Evolutionary conservation across 2,329 filamentous ascomycete species (phyloP), one percentile per base, ranked within the genome.

Genomic region (Hymenoscyphus occultus): DNA sequence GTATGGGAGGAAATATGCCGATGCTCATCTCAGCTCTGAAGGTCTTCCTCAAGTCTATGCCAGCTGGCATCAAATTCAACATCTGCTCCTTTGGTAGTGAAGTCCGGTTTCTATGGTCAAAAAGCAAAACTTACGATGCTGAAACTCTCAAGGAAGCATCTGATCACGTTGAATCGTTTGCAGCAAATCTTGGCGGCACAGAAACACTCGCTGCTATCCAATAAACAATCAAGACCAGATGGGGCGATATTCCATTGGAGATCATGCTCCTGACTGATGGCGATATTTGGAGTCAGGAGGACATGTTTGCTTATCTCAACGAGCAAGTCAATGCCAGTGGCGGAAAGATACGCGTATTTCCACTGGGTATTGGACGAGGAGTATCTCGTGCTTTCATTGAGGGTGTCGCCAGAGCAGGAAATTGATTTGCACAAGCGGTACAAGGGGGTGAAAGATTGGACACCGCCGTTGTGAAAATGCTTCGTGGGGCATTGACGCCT

Each of bases 381-480:
- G 83, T 80, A 2, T 86, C 83, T 42, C 81, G 83, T 69, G 73
- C 81, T 1, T 74, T 87, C 9, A 80, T 87, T 5, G 82, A 86
- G 62, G 83, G 84, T 0, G 77, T 84, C 56, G 83, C 83, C 0
- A 76, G 80, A 5, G 81, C 80, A 10, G 85, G 85, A 1, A 82
- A 82, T 22, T 85, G 85, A 2, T 86, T 88, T 66, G 76, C 84
- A 0, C 89, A 92, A 74, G 80, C 83, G 0, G 88, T 92, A 0
- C 80, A 79, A 1, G 77, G 84, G 6, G 78, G 83, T 1, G 90
- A 92, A 73, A 86, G 87, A 71, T 84, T 91, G 76, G 86, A 90
- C 70, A 83, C 78, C 68, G 90, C 90, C 73, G 82, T 92, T 0
- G 81, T 92, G 2, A 83, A 90, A 2, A 92, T 93, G 90, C 79